These are phyloP conservation scores for Clonostachys chloroleuca DNA, from an alignment of 2,329 filamentous ascomycete species.

Conservation along the genomic window DNA sequence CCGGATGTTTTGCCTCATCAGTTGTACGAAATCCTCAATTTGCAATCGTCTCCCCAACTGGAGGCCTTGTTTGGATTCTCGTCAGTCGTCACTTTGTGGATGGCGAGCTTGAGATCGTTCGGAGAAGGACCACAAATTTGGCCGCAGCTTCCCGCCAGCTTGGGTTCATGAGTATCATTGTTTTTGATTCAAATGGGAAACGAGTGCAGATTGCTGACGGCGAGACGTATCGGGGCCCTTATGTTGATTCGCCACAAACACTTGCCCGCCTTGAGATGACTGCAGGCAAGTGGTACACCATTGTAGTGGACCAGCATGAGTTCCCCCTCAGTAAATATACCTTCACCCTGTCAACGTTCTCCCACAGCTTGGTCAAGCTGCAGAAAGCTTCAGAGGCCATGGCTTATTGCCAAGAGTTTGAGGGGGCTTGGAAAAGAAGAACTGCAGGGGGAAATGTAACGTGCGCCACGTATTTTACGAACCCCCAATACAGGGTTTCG, in stretches of 20 bases:
- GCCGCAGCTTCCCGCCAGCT: constrained; percentile 46
- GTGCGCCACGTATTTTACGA: constrained; percentile 71
- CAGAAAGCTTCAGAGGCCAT: constrained; percentile 57
- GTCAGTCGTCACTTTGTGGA: constrained; percentile 82
- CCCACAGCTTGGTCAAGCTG: constrained; percentile 57
- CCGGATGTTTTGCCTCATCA: constrained; percentile 43
- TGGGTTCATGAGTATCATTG: constrained; percentile 84
- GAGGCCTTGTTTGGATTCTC: constrained; percentile 74
- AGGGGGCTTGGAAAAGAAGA: constrained; percentile 69
- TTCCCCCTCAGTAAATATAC: constrained; percentile 69
- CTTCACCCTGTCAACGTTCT: constrained; percentile 87
- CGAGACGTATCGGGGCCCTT: constrained; percentile 71
- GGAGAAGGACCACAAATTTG: constrained; percentile 26
- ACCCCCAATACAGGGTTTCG: constrained; percentile 77
- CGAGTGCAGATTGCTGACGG: constrained; percentile 72
- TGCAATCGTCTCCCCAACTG: constrained; percentile 53
- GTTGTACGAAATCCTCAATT: constrained; percentile 69
- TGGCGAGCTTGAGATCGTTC: constrained; percentile 52
- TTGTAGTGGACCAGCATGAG: constrained; percentile 75
- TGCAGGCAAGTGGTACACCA: constrained; percentile 40
- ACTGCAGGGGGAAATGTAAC: constrained; percentile 83
- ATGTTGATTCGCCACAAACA: constrained; percentile 90
- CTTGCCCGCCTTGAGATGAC: constrained; percentile 61
- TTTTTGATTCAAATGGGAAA: constrained; percentile 68
- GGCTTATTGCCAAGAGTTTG: constrained; percentile 49